Conservation (phyloP, 2,329 filamentous ascomycete species). For the Remersonia thermophila region DNA sequence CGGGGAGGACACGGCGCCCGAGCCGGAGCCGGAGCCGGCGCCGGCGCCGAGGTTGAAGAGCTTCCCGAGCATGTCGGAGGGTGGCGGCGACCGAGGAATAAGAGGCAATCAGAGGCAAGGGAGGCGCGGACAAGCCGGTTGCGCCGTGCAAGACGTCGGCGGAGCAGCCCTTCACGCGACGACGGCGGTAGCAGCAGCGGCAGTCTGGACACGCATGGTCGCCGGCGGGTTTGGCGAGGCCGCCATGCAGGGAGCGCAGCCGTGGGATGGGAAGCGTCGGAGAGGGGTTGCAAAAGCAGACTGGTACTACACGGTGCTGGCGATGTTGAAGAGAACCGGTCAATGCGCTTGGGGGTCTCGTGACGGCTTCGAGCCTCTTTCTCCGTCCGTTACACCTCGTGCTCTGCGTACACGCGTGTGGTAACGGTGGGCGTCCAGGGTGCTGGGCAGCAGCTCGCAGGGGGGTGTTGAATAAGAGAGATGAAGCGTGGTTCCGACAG, state of each 20-base stretch:
- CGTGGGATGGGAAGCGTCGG: not conserved
- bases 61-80: constrained; percentile 44
- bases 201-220: constrained; percentile 9
- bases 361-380: no score
- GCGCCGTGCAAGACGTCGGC: constrained; percentile 1
- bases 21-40: constrained; percentile 34
- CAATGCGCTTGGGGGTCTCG: no score
- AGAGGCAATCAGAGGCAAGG: not conserved
- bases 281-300: not conserved
- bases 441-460: not conserved
- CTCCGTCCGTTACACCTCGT: no score
- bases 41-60: constrained; percentile 46
- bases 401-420: no score
- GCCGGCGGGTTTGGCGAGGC: constrained; percentile 6
- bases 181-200: constrained; percentile 7
- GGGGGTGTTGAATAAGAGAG: not conserved
- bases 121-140: not conserved
- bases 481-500: no score
- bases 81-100: not conserved
- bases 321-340: no score
- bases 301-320: no score
- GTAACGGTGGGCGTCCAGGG: no score
- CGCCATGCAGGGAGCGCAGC: constrained; percentile 8
- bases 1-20: constrained; percentile 25
- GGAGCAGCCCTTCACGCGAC: constrained; percentile 7